Base-by-base conservation (phyloP, 2,329 filamentous ascomycete genomes). In the Alternaria sp. region DNA sequence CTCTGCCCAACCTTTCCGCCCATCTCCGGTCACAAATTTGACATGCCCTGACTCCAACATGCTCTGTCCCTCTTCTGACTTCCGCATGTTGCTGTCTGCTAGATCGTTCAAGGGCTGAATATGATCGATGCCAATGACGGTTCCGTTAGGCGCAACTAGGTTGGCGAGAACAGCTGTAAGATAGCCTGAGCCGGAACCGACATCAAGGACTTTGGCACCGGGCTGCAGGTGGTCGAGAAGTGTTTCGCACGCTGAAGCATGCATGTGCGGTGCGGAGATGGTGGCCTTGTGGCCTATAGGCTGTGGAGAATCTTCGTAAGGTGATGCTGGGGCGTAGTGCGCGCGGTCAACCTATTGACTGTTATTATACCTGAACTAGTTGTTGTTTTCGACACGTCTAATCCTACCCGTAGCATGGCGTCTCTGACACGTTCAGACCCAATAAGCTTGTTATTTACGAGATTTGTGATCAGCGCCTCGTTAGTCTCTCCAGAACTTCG, bases 91-190 rank as follows among this genome's bases (percentile, higher is more conserved):
- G 38, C 46, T 38, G 18, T 44, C 64, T 2, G 77, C 77, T 63
- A 84, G 61, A 24, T 81, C 76, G 11, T 81, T 79, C 20, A 85
- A 72, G 5, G 80, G 75, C 58, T 80, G 78, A 41, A 85, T 83
- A 69, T 85, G 83, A 52, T 85, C 83, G 36, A 85, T 74, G 14
- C 83, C 83, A 7, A 84, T 74, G 3, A 84, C 82, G 16, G 62
- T 73, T 6, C 82, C 82, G 12, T 64, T 74, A 0, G 80, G 80
- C 36, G 78, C 88, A 1, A 90, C 89, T 0, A 97, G 83, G 74
- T 94, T 91, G 0, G 93, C 94, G 7, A 98, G 80, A 0, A 97
- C 88, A 70, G 96, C 93, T 5, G 93, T 97, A 12, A 99, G 82
- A 74, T 97, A 98, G 83, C 66, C 90, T 7, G 79, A 81, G 9